Conservation (phyloP, 2,329 filamentous ascomycete genomes). For the Blastomyces gilchristii region DNA sequence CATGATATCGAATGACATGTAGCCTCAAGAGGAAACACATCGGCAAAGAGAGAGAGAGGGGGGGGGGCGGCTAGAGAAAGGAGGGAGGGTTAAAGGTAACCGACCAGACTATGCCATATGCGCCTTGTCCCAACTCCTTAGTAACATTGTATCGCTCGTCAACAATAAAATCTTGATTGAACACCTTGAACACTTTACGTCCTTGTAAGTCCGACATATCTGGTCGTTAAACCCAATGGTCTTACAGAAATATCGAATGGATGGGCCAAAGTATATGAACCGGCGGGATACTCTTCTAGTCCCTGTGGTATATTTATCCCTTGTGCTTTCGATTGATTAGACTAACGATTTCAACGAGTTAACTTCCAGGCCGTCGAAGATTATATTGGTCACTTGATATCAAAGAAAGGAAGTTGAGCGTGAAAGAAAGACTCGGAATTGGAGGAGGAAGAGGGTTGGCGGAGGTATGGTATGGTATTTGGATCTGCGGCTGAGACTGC, state of each 20-base stretch:
- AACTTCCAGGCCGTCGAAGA: not conserved
- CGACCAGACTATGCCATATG: constrained; percentile 97
- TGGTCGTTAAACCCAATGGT: not conserved
- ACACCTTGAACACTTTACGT: constrained; percentile 97
- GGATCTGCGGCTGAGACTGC: no score
- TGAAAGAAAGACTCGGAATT: no score
- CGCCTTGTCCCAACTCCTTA: constrained; percentile 95
- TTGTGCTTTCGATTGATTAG: not conserved
- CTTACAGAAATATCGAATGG: not conserved
- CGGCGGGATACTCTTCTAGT: not conserved
- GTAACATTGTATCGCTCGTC: constrained; percentile 97
- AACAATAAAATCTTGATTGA: constrained; percentile 98
- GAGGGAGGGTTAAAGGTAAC: constrained; percentile 22
- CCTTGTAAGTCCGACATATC: constrained; percentile 52
- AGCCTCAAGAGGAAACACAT: not conserved
- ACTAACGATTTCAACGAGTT: not conserved
- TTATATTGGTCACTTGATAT: not conserved
- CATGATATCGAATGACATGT: not conserved
- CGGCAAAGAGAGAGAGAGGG: not conserved
- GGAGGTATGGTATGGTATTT: no score
- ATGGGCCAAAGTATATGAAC: not conserved
- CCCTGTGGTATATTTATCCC: not conserved
- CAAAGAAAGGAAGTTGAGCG: not conserved
- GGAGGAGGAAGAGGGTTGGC: not conserved
- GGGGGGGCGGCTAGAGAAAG: not conserved